Base-by-base conservation (phyloP, 2,329 filamentous ascomycete genomes). In the Ophiognomonia clavigignenti-juglandacearum region DNA sequence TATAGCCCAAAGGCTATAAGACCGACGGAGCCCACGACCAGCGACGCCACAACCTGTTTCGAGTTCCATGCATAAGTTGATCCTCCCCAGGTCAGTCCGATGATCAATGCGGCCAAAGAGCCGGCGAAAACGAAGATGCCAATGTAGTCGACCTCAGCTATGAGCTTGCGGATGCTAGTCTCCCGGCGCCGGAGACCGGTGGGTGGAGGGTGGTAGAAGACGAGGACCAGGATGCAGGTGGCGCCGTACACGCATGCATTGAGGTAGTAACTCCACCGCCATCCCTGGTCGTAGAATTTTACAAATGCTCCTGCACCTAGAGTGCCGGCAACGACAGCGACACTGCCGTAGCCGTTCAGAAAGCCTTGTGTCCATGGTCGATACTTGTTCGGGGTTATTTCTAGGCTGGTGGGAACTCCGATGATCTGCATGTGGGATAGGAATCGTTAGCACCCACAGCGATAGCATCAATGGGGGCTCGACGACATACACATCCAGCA, bases 401-500 rank as follows among this genome's bases (percentile, higher is more conserved):
- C 47, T 13, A 45, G 41, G 9, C 41, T 42, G 3, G 47, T 24
- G 14, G 47, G 42, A 0, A 44, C 34, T 8, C 47, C 47, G 29
- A 49, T 49, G n/a, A 49, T 41, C 47, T 49, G 13, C 3, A 18
- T 6, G 5, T 22, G 4, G 10, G 10, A 20, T 19, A 9, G 6
- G 14, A 20, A 29, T 31, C 19, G 18, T 38, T 4, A 34, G 29
- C 13, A n/a, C 11, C 4, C 4, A 10, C 4, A 10, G 8, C 13
- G 5, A 3, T 13, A 3, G 24, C 14, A 4, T 11, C 14, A 4
- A 9, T 9, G 9, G 3, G 4, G 3, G 26, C 5, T 27, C n/a
- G n/a, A n/a, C n/a, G n/a, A 19, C 47, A 5, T 49, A 49, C 47
- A 26, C 47, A 49, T 39, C 47, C 47, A 18, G 47, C 41, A 41